These are phyloP conservation scores for Aspergillus sp. DNA, from an alignment of 2,329 filamentous ascomycete species.

Conservation along the genomic window DNA sequence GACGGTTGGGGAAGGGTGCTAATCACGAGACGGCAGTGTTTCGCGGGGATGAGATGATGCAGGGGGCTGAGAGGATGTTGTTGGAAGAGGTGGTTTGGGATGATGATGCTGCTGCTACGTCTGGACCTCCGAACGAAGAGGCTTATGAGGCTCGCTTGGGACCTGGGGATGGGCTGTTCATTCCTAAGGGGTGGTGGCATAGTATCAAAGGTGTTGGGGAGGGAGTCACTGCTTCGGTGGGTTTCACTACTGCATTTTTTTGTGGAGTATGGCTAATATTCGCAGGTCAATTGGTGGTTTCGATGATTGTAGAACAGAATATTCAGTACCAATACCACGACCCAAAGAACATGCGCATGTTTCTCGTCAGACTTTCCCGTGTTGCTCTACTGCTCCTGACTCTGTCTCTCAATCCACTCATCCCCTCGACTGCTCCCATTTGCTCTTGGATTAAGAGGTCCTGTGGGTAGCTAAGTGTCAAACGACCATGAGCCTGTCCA, in stretches of 20 bases:
- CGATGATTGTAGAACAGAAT: conserved; percentile 36
- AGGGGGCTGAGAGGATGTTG: conserved; percentile 58
- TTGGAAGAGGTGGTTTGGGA: conserved; percentile 67
- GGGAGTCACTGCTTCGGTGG: conserved; percentile 52
- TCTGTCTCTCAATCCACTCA: conserved; percentile 11
- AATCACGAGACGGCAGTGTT: conserved; percentile 42
- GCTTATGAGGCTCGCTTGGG: conserved; percentile 49
- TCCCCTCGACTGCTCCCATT: no score
- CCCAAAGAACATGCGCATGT: conserved; percentile 19
- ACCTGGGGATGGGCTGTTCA: conserved; percentile 65
- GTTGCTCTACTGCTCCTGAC: conserved; percentile 20
- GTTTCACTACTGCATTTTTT: conserved; percentile 11
- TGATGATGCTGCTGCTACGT: conserved; percentile 13
- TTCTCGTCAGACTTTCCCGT: conserved; percentile 18
- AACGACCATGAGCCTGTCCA: no score
- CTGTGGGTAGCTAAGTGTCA: no score
- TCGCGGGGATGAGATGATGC: conserved; percentile 85
- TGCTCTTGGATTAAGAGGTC: no score
- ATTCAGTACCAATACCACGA: no score
- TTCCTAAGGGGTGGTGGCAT: conserved; percentile 83
- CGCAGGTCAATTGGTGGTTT: conserved; percentile 71
- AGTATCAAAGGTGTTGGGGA: conserved; percentile 59
- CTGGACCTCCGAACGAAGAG: conserved; percentile 16
- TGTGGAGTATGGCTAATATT: conserved; percentile 2
- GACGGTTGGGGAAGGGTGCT: conserved; percentile 27